Evolutionary conservation across 140 eudicot genomes (phyloP), one percentile per base, ranked within the genome.

Genomic region (Bidens hawaiensis): DNA sequence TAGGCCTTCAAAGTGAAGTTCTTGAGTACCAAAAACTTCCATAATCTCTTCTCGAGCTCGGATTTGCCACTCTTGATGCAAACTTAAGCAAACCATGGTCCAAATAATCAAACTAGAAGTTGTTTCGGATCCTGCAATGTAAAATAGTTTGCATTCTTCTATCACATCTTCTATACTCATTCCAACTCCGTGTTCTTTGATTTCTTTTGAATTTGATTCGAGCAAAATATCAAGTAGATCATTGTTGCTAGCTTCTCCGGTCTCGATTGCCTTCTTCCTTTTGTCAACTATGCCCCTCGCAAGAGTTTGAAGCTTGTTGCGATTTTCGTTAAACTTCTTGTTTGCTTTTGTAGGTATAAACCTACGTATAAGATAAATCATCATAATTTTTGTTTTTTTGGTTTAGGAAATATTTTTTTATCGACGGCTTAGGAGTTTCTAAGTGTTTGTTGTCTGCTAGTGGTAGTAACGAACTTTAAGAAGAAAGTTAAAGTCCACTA

Each of bases 131-230:
- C 82, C 85, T 5, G 74, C 85, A 22, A 67, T 24, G 33, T 80
- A 76, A 55, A 80, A 76, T 4, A 76, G 68, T 31, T 76, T 80
- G 76, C 83, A 72, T 54, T 72, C 79, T 40, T 72, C 83, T 16
- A 78, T 67, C 8, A 78, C 76, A 4, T 78, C 79, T 21, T 72
- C 61, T 21, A 63, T 75, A 64, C 73, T 73, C 76, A 76, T 62
- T 33, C 82, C 77, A 41, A 30, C 46, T 22, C 58, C 43, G 15
- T 69, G 18, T 64, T 72, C 73, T 62, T 67, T 41, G 10, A 67
- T 72, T 47, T 73, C 79, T 47, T 70, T 69, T 2, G 57, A 54
- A 25, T 70, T 79, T 5, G 81, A 79, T 22, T 79, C 67, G 5
- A 79, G 36, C 48, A 79, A 60, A 65, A 65, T 52, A 11, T 71